A percentile compares a stretch with the other conserved stretches of the same genome.
phyloP scores from a whole-genome alignment of 192 early-diverging fungal genomes.

The Martensiomyces pterosporus region DNA sequence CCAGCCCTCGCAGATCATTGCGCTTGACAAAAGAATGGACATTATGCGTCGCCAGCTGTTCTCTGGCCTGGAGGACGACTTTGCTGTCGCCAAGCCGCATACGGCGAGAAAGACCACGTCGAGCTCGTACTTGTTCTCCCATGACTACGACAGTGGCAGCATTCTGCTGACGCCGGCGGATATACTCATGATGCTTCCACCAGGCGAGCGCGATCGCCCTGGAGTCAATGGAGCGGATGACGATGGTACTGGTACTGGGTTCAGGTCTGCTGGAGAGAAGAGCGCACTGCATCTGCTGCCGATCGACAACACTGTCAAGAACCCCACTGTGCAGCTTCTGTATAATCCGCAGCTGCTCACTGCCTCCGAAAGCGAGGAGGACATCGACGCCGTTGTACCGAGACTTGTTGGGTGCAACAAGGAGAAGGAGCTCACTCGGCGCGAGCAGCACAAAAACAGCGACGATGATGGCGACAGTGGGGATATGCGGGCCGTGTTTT shows the following conservation, averaged over 20 bases:
- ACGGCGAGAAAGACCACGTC: background rate
- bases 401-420: too few relatives aligned
- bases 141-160: slow-evolving; percentile 3
- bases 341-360: slow-evolving; percentile 27
- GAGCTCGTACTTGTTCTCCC: slow-evolving; percentile 18
- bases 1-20: slow-evolving; percentile 53
- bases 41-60: slow-evolving; percentile 56
- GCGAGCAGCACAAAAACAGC: too few relatives aligned
- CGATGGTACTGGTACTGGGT: too few relatives aligned
- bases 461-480: too few relatives aligned
- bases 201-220: too few relatives aligned
- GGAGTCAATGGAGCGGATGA: too few relatives aligned
- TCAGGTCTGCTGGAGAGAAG: background rate
- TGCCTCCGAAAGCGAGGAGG: too few relatives aligned
- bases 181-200: slow-evolving; percentile 7
- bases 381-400: too few relatives aligned
- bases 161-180: slow-evolving; percentile 10
- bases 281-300: slow-evolving; percentile 27
- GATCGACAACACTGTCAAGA: background rate
- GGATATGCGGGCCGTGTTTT: background rate
- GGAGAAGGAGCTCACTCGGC: too few relatives aligned
- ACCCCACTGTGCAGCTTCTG: slow-evolving; percentile 11
- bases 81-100: background rate
- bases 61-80: slow-evolving; percentile 47
- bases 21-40: slow-evolving; percentile 59